Conservation (phyloP, 140 eudicot genomes). For the Anethum foeniculum region DNA sequence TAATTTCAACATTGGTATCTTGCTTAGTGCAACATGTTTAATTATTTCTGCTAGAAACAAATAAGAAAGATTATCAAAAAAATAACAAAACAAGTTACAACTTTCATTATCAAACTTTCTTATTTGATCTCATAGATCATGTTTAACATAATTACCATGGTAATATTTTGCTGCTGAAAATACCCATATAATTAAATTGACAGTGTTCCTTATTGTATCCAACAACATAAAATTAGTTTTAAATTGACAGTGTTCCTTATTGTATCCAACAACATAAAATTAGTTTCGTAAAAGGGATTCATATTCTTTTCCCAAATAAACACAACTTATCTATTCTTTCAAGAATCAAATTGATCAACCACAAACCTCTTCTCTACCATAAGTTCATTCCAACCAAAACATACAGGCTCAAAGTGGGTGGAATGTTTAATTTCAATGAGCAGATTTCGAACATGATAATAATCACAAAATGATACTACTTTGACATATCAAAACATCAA, state of each 20-base stretch:
- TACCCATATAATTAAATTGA: not conserved
- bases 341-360: not conserved
- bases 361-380: not conserved
- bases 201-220: not conserved
- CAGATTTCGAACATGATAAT: not conserved
- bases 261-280: not conserved
- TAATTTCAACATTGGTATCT: not conserved
- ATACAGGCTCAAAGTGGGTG: not conserved
- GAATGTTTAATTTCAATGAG: not conserved
- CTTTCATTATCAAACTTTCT: not conserved
- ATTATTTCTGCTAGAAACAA: not conserved
- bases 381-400: not conserved
- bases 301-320: not conserved
- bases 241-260: not conserved
- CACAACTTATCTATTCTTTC: not conserved
- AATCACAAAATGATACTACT: not conserved
- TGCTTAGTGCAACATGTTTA: not conserved
- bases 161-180: not conserved
- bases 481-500: slow-evolving; percentile 1
- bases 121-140: not conserved
- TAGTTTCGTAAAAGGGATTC: not conserved
- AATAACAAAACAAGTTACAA: not conserved
- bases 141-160: not conserved
- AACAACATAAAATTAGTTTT: not conserved
- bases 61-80: not conserved